A percentile compares a stretch with the other conserved stretches of the same genome.
These are phyloP conservation scores for Panus rudis DNA, from an alignment of 768 basidiomycete species.

Conservation along the genomic window DNA sequence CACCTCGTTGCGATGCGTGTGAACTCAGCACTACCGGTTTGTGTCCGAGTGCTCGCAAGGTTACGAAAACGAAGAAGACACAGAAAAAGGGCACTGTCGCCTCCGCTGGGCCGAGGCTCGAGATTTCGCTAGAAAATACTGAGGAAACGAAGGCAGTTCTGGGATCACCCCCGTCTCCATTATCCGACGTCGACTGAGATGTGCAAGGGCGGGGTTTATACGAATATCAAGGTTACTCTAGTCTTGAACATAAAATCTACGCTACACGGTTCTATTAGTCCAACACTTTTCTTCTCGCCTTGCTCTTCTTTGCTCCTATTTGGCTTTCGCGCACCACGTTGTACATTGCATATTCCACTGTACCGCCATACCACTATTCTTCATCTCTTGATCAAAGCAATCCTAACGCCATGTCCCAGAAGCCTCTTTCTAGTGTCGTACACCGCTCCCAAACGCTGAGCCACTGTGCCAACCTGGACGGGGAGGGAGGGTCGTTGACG, in stretches of 20 bases:
- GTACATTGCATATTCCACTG: too few species aligned
- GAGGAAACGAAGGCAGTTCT: background rate
- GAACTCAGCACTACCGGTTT: constrained; percentile 49
- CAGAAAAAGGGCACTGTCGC: constrained; percentile 12
- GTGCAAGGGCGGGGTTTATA: too few species aligned
- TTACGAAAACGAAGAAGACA: constrained; percentile 12
- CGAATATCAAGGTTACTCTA: too few species aligned
- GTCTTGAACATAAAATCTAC: background rate
- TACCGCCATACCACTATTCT: too few species aligned
- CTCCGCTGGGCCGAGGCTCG: constrained; percentile 28
- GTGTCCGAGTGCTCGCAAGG: constrained; percentile 59
- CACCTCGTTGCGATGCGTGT: constrained; percentile 61
- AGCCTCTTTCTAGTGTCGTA: constrained; percentile 70
- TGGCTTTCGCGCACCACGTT: too few species aligned
- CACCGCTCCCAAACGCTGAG: constrained; percentile 67
- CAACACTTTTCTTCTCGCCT: too few species aligned
- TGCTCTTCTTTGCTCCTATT: too few species aligned
- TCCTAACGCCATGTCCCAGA: constrained; percentile 73
- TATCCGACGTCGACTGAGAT: background rate
- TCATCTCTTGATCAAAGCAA: constrained; percentile 20
- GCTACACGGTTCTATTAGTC: too few species aligned
- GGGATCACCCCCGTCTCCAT: background rate
- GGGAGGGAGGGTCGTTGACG: constrained; percentile 55
- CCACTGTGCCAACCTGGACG: constrained; percentile 56
- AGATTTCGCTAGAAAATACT: constrained; percentile 30